Evolutionary conservation across 768 basidiomycete genomes (phyloP), one percentile per base, ranked within the genome.

Genomic region (Dacryopinax spathularia): DNA sequence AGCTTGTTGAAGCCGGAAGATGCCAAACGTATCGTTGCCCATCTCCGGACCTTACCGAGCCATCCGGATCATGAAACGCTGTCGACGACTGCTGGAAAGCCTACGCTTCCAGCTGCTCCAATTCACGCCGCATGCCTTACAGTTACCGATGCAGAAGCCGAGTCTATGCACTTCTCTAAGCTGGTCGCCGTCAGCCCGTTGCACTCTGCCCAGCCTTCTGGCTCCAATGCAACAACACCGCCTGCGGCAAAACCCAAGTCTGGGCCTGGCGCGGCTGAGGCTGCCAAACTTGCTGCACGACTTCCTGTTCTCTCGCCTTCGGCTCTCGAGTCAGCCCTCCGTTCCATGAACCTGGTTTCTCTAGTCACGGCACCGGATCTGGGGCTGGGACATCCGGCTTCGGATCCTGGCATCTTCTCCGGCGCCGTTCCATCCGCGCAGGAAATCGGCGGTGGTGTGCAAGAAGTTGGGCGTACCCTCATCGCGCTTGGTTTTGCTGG

Each of bases 121-220:
- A 88, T 91, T 31, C 89, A 85, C 68, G 89, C 88, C 0, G 88
- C 90, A 22, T 91, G 87, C 68, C 78, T 91, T 36, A 79, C 77
- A 33, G 77, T 78, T 66, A 70, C 82, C 1, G 89, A 91, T 63
- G 78, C 72, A 7, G 87, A 89, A 68, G 81, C 80, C 31, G 77
- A 87, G 13, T 72, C 77, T 27, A 75, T 79, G n/a, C 80, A 85
- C 66, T 88, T 89, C 69, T 73, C 77, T 22, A 77, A 77, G 48
- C 70, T 88, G 27, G 65, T 65, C 5, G 36, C 64, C 15, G 34
- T 66, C 59, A 65, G 33, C 43, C 61, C 60, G 10, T 18, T 56
- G 9, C 25, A 13, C 3, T 15, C 29, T 5, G 9, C 48, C 15
- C 25, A 22, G 2, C 48, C 48, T 56, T 4, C 48, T 31, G 29